These are phyloP conservation scores for Leccinellum rugosiceps DNA, from an alignment of 768 basidiomycete genomes.

Conservation along the genomic window DNA sequence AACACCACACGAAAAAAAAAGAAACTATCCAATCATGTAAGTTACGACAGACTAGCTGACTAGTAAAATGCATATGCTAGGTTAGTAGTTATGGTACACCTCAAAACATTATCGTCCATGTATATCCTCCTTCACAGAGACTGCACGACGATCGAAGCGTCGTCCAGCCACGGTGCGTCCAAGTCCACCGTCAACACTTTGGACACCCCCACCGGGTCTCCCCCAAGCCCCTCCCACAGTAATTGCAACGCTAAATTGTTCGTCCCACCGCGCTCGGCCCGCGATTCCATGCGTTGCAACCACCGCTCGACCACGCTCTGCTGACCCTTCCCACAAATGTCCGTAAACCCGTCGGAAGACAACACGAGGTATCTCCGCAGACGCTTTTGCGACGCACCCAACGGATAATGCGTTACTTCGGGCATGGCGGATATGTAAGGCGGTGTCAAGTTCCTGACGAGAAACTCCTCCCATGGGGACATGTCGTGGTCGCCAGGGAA, in stretches of 20 bases:
- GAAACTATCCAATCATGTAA: neutral
- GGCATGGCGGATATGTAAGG: slow-evolving; percentile 65
- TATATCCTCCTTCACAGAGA: slow-evolving; percentile 36
- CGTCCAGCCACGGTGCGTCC: slow-evolving; percentile 66
- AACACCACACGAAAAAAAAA: neutral
- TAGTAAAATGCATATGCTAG: slow-evolving; percentile 7
- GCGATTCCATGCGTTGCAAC: slow-evolving; percentile 44
- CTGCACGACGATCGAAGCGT: slow-evolving; percentile 64
- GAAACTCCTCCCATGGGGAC: slow-evolving; percentile 64
- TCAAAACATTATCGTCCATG: neutral
- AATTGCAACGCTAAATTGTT: slow-evolving; percentile 56
- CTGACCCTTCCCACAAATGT: slow-evolving; percentile 52
- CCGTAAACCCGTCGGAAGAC: slow-evolving; percentile 65
- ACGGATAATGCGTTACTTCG: slow-evolving; percentile 57
- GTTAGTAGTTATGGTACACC: neutral
- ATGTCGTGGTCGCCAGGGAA: slow-evolving; percentile 59
- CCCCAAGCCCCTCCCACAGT: slow-evolving; percentile 55
- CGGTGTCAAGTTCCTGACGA: slow-evolving; percentile 58
- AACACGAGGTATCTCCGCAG: slow-evolving; percentile 55
- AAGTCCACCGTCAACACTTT: slow-evolving; percentile 60
- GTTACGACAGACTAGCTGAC: neutral
- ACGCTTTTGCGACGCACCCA: slow-evolving; percentile 30
- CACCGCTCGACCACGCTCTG: slow-evolving; percentile 48
- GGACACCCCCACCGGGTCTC: slow-evolving; percentile 52
- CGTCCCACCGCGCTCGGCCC: slow-evolving; percentile 16